A percentile compares a stretch with the other conserved stretches of the same genome.
Conservation (phyloP, 129 eudicot species). For the Artemisia argyi region DNA sequence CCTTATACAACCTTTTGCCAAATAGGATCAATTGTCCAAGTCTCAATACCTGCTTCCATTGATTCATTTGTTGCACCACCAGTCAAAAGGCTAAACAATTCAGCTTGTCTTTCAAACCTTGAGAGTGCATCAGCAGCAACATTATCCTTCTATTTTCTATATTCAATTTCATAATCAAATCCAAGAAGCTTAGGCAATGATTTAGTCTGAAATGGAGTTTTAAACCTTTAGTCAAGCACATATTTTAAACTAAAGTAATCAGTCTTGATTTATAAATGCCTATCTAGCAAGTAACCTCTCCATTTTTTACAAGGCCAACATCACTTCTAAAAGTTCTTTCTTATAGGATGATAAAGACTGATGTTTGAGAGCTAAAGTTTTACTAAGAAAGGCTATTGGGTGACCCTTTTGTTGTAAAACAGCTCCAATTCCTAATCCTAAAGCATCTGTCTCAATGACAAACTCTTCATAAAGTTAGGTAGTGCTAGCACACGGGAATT, state of each 20-base stretch:
- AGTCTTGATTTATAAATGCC: neutral
- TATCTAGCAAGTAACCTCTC: neutral
- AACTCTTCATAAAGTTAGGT: neutral
- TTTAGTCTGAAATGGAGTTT: neutral
- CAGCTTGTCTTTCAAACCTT: neutral
- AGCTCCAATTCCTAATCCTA: too few species aligned
- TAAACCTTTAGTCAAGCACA: too few species aligned
- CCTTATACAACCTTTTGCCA: too few species aligned
- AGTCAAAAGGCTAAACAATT: neutral
- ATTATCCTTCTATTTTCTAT: neutral
- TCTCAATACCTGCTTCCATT: too few species aligned
- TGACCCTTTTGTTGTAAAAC: too few species aligned
- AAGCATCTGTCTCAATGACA: too few species aligned
- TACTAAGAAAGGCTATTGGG: too few species aligned
- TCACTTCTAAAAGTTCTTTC: neutral
- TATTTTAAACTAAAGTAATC: too few species aligned
- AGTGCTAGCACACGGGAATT: neutral
- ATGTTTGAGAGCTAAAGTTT: too few species aligned
- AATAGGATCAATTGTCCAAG: too few species aligned
- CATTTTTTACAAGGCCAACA: neutral
- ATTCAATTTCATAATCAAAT: neutral
- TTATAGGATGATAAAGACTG: neutral
- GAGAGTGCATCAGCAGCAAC: neutral
- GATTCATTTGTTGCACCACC: neutral
- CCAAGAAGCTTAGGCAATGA: neutral